A percentile compares a stretch with the other conserved stretches of the same genome.
phyloP scores from a whole-genome alignment of 371 early-diverging fungal genomes.

The Rhizopus stolonifer region DNA sequence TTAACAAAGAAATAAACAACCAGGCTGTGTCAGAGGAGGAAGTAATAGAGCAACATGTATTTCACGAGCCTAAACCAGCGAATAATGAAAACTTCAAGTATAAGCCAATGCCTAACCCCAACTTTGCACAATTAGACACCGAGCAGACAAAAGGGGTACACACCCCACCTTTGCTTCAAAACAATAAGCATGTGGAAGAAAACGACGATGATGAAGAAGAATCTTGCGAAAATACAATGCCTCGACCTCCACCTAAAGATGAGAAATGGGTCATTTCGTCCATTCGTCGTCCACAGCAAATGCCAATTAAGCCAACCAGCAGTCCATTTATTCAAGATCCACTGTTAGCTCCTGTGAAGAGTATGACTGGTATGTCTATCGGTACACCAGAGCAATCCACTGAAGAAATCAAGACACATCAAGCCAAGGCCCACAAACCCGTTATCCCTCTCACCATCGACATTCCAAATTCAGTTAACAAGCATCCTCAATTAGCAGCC shows the following conservation, averaged over 20 bases:
- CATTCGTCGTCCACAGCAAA: slow-evolving; percentile 45
- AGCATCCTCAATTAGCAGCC: slow-evolving; percentile 21
- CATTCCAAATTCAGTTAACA: slow-evolving; percentile 35
- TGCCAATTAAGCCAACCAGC: slow-evolving; percentile 32
- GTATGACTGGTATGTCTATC: background rate
- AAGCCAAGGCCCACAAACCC: slow-evolving; percentile 30
- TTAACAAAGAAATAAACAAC: background rate
- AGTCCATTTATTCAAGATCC: background rate
- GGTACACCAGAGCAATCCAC: background rate
- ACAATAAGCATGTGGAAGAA: background rate
- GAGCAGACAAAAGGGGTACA: background rate
- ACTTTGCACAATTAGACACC: background rate
- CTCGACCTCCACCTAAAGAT: slow-evolving; percentile 36
- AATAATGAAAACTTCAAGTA: slow-evolving; percentile 3
- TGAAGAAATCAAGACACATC: background rate
- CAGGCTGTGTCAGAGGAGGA: too few relatives aligned
- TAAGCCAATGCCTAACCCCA: slow-evolving; percentile 22
- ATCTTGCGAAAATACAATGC: slow-evolving; percentile 14
- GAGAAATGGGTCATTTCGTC: slow-evolving; percentile 56
- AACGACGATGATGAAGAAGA: slow-evolving; percentile 21
- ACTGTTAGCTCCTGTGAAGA: background rate
- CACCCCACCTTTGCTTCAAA: background rate
- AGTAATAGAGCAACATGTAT: background rate
- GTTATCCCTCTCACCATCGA: slow-evolving; percentile 40
- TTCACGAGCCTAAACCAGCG: background rate